These are phyloP conservation scores for Stephania japonica DNA, from an alignment of 164 flowering plant species.

Conservation along the genomic window DNA sequence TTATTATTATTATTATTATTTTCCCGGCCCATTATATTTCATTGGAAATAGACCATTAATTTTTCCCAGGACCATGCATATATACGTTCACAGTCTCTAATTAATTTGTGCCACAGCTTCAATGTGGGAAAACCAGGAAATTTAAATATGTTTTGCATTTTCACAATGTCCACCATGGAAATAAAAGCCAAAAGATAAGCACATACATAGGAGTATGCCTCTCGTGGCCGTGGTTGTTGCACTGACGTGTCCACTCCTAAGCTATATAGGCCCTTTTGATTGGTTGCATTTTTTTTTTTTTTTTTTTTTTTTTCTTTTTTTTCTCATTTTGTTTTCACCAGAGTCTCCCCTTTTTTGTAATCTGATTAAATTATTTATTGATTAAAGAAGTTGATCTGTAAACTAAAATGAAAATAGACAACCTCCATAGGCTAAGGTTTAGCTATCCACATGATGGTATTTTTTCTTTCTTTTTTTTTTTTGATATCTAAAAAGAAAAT, in stretches of 20 bases:
- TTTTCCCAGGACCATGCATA: no score
- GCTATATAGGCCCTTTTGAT: not conserved
- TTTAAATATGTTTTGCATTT: not conserved
- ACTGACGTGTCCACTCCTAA: no score
- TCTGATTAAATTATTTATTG: not conserved
- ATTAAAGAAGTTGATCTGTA: not conserved
- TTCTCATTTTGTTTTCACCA: not conserved
- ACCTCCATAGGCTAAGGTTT: no score
- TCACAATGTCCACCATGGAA: constrained; percentile 3
- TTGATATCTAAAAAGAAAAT: not conserved
- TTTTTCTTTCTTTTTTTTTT: no score
- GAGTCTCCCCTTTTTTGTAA: not conserved
- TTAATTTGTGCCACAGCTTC: not conserved
- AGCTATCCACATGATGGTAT: no score
- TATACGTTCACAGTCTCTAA: no score
- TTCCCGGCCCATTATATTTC: no score
- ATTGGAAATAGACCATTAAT: no score
- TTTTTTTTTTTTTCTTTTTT: not conserved
- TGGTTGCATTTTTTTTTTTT: not conserved
- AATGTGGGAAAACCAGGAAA: not conserved
- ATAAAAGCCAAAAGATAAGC: constrained; percentile 16
- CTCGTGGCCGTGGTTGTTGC: constrained; percentile 18
- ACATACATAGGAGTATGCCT: constrained; percentile 12
- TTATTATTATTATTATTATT: no score
- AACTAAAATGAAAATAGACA: not conserved